Evolutionary conservation across 148 eudicot species (phyloP), one percentile per base, ranked within the genome.

Genomic region (Chenopodium berlandieri): DNA sequence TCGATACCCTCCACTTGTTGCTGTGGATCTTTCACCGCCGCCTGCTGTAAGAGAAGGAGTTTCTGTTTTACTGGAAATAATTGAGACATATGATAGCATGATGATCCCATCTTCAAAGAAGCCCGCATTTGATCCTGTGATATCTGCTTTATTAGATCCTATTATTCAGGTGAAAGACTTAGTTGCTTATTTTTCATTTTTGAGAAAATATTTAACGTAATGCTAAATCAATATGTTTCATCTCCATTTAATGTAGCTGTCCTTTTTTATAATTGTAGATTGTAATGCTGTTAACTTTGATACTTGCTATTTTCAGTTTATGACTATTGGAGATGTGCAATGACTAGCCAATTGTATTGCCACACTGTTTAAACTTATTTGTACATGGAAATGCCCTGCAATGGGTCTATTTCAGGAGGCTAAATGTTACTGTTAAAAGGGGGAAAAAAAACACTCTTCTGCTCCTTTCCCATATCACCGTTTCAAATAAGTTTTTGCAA

Each of bases 21-120:
- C 97, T 54, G 95, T 89, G 79, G 99, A 96, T 86, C 98, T 94
- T 88, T 89, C 99, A 71, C 98, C 99, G 20, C 98, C 99, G 70
- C 91, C 90, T 2, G 95, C 98, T 66, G 90, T 96, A 71, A 89
- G 91, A 85, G 99, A 96, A 87, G 99, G 97, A 73, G 97, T 94
- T 71, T 90, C 93, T 27, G 69, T 96, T 90, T 84, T 96, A 86
- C 90, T 91, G 82, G 99, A 96, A 91, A 89, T 96, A 81, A 90
- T 96, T 79, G 92, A 91, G 76, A 94, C 90, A 63, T 89, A 96
- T 74, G 88, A 91, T 83, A 89, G 97, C 91, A 96, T 94, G 95
- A 96, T 96, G 99, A 86, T 96, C 84, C 88, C 99, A 58, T 86
- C 90, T 80, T 92, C 98, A 30, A 86, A 90, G 79, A 92, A 90